Conservation (phyloP, 2,329 filamentous ascomycete genomes). For the Botryotinia narcissicola region DNA sequence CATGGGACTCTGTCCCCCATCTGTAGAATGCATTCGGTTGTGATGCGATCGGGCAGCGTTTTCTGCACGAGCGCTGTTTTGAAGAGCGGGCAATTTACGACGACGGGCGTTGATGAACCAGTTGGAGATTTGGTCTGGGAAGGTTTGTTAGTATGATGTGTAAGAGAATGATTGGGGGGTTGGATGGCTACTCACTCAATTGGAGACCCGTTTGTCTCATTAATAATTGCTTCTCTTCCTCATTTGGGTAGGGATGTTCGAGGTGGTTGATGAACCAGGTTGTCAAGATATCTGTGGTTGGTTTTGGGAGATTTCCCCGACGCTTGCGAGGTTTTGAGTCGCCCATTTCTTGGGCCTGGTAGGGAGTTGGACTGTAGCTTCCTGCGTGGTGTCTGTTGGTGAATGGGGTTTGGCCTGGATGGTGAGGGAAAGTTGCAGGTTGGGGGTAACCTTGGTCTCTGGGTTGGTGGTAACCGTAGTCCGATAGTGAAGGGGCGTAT, state of each 20-base stretch:
- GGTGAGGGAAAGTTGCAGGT: constrained; percentile 1
- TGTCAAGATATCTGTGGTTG: constrained; percentile 77
- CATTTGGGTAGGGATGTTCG: constrained; percentile 79
- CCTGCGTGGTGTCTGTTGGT: constrained; percentile 21
- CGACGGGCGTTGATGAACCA: constrained; percentile 79
- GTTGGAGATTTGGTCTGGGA: constrained; percentile 67
- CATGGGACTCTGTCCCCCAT: neutral
- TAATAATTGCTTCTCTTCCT: constrained; percentile 82
- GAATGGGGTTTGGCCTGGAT: constrained; percentile 33
- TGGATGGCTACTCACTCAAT: constrained; percentile 59
- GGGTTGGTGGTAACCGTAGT: constrained; percentile 23
- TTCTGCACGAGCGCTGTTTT: constrained; percentile 37
- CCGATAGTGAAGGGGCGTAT: constrained; percentile 1
- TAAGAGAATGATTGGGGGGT: neutral
- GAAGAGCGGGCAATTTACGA: constrained; percentile 52
- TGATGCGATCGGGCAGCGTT: constrained; percentile 28
- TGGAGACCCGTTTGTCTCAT: constrained; percentile 74
- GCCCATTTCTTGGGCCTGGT: constrained; percentile 21
- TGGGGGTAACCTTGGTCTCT: constrained; percentile 4
- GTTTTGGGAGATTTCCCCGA: constrained; percentile 85
- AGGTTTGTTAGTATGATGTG: neutral
- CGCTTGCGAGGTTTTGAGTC: constrained; percentile 50
- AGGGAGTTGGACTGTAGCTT: neutral
- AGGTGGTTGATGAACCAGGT: constrained; percentile 78
- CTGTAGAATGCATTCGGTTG: constrained; percentile 11